Evolutionary conservation across 495 filamentous ascomycete species (phyloP), one percentile per base, ranked within the genome.

Genomic region (Antarctomyces pellizariae): DNA sequence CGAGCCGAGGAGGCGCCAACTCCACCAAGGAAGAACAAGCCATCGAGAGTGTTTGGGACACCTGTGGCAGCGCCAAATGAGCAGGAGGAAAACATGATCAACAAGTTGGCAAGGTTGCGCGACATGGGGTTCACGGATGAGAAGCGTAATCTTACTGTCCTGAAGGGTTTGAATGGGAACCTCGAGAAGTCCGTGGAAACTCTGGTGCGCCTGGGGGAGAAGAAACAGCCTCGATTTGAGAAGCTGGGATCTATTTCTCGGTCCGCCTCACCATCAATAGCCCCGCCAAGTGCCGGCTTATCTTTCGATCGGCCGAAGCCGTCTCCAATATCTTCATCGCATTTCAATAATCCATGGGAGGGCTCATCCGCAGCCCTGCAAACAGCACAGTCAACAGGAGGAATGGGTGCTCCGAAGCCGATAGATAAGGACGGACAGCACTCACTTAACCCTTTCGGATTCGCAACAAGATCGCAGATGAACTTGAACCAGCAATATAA

Each of bases 61-160:
- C 11, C 34, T 23, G 28, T 40, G 5, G 33, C 25, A 9, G n/a
- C 32, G n/a, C 29, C 28, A 16, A 26, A n/a, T 8, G 8, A 17
- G 7, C n/a, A 25, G 13, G 22, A 34, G 10, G 59, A 59, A 22
- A 55, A 61, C 17, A 59, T 56, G 20, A 67, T 67, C 16, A 56
- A 57, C 16, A 91, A 92, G 47, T 50, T 97, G 41, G 61, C 62
- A 5, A 68, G 63, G 9, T 53, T 97, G 28, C 62, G 67, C 25
- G 79, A 91, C 29, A 92, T 95, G 86, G 86, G 86, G 1, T 97
- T 97, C 39, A 58, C 45, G 17, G 79, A 97, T 42, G 73, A 84
- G 18, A 70, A 67, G 33, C 62, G 74, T 24, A 95, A 89, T 36
- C 50, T 64, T 7, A 66, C 69, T 29, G 69, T 92, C 13, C 49